Percentiles rank a stretch among this genome's conserved stretches.
Evolutionary conservation across 441 rosid species (phyloP).

Genomic region (Euphorbia schlechtendalii): DNA sequence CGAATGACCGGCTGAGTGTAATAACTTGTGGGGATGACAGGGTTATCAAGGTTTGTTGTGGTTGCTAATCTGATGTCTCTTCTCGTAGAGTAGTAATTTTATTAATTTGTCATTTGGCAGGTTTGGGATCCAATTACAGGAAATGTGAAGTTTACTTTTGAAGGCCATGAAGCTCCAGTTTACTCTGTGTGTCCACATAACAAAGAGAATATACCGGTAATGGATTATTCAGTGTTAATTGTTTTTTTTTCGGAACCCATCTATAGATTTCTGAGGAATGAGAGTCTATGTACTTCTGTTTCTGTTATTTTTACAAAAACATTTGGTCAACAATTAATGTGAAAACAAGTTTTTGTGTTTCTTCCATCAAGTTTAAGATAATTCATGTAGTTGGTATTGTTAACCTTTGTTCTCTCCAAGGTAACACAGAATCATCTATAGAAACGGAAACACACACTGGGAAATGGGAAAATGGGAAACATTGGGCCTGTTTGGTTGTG

Average conservation of each 20-base stretch:
- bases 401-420: too few species aligned
- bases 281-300: not conserved
- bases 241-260: not conserved
- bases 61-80: too few species aligned
- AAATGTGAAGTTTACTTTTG: slow-evolving; percentile 61
- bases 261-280: too few species aligned
- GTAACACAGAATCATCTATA: too few species aligned
- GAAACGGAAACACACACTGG: too few species aligned
- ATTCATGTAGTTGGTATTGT: not conserved
- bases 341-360: not conserved
- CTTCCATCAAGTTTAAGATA: not conserved
- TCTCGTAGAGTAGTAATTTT: too few species aligned
- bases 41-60: slow-evolving; percentile 70
- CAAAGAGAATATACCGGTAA: slow-evolving; percentile 89
- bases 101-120: slow-evolving; percentile 36
- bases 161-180: slow-evolving; percentile 97
- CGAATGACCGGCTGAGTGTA: slow-evolving; percentile 83
- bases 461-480: too few species aligned
- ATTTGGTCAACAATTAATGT: not conserved
- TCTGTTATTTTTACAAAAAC: not conserved
- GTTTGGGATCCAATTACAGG: slow-evolving; percentile 95
- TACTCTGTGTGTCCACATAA: slow-evolving; percentile 94
- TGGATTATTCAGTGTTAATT: slow-evolving; percentile 11
- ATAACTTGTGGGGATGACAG: slow-evolving; percentile 97
- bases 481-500: too few species aligned